Evolutionary conservation across 129 eudicot genomes (phyloP).

Genomic region (Ambrosia trifida): DNA sequence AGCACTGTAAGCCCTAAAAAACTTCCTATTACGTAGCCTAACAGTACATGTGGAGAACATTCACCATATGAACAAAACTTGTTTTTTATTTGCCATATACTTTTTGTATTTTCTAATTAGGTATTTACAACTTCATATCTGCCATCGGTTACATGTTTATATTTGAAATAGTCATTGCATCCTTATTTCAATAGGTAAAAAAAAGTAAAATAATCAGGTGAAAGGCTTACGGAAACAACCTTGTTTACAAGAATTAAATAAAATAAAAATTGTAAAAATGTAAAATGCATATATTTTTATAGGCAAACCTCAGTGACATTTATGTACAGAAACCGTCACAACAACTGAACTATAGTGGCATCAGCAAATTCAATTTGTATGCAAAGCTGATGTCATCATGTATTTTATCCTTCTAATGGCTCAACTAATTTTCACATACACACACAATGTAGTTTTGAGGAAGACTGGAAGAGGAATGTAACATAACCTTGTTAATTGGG

Average conservation of each 20-base stretch:
- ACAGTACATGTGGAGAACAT: no score
- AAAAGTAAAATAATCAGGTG: background rate
- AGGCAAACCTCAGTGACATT: constrained; percentile 22
- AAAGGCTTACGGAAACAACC: background rate
- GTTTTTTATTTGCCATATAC: no score
- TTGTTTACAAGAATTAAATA: background rate
- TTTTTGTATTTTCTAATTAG: no score
- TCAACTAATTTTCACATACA: background rate
- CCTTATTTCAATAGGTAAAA: background rate
- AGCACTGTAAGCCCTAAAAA: no score
- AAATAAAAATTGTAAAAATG: background rate
- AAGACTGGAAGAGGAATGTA: background rate
- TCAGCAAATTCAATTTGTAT: constrained; percentile 18
- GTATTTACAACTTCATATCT: no score
- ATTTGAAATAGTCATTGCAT: no score
- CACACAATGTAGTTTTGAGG: background rate
- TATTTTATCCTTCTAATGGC: constrained; percentile 15
- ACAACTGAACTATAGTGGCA: constrained; percentile 19
- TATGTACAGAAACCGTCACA: constrained; percentile 36
- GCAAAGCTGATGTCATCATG: constrained; percentile 20
- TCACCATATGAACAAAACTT: no score
- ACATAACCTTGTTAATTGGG: constrained; percentile 18
- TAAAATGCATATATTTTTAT: background rate
- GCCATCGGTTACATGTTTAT: no score
- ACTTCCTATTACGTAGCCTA: no score